phyloP scores from a whole-genome alignment of 441 rosid species.

The Capsella rubella region DNA sequence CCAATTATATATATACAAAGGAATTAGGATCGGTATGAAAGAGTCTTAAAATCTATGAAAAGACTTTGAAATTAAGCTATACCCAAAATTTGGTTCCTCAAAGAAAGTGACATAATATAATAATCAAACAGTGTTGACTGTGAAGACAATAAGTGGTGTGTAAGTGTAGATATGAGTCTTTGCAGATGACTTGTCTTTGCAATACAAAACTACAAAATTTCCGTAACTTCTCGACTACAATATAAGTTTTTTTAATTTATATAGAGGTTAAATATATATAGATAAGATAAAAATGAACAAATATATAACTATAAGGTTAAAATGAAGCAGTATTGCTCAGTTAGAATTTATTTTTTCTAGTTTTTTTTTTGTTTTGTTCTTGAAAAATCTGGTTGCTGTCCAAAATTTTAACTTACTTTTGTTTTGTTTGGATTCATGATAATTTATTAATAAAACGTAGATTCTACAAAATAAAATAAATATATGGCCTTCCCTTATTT shows the following conservation, averaged over 20 bases:
- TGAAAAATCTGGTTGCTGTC: not conserved
- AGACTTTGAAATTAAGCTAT: not conserved
- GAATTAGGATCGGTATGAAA: slow-evolving; percentile 9
- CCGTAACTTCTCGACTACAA: too few relatives aligned
- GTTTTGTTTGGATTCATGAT: not conserved
- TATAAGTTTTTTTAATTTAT: too few relatives aligned
- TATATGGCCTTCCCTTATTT: too few relatives aligned
- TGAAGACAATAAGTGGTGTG: not conserved
- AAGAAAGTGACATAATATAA: not conserved
- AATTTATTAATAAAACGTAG: not conserved
- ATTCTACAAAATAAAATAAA: not conserved
- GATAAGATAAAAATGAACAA: too few relatives aligned
- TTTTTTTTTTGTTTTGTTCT: too few relatives aligned
- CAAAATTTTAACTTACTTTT: not conserved
- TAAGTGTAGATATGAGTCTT: not conserved
- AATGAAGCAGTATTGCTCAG: not conserved
- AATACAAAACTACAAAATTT: not conserved
- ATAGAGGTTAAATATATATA: too few relatives aligned
- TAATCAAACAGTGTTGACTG: not conserved
- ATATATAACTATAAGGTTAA: not conserved
- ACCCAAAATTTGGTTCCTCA: not conserved
- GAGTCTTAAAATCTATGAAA: not conserved
- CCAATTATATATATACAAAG: slow-evolving; percentile 1
- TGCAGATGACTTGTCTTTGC: not conserved
- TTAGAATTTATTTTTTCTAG: not conserved